Base-by-base conservation (phyloP, 352 stramenopile species). In the Thraustochytrium striatum region DNA sequence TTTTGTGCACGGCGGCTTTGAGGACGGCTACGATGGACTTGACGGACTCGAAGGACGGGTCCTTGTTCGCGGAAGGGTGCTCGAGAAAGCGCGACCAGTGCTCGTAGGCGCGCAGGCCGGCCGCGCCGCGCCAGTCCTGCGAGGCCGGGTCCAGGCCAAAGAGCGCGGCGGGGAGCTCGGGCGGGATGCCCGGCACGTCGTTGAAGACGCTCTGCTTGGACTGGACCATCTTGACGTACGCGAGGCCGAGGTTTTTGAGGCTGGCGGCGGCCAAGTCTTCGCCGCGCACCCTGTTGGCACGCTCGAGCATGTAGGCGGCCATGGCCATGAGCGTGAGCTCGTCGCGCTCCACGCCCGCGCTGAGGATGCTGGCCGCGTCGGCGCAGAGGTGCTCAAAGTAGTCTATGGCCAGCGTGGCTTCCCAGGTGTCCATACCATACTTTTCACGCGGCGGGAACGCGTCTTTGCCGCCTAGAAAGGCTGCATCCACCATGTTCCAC, bases 181-280 rank as follows among this genome's bases (percentile, higher is more conserved):
- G n/a, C n/a, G n/a, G n/a, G n/a, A n/a, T n/a, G n/a, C n/a, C n/a
- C n/a, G n/a, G n/a, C n/a, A n/a, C n/a, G n/a, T n/a, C n/a, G n/a
- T n/a, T n/a, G n/a, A n/a, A n/a, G n/a, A n/a, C n/a, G n/a, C n/a
- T n/a, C n/a, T n/a, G n/a, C n/a, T n/a, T n/a, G n/a, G n/a, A n/a
- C n/a, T n/a, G n/a, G n/a, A n/a, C n/a, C n/a, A n/a, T n/a, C n/a
- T n/a, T 53, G 7, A 96, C 90, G 69, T 97, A 97, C 30, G 89
- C 92, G 1, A 98, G 83, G 28, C 93, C 94, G n/a, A 96, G 81
- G 83, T 98, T 97, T 85, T 98, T 98, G 28, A 94, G 84, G 52
- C 89, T 89, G 1, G 85, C 85, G 3, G 84, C 86, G 2, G 85
- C 87, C 82, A 88, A 89, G 52, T 93, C 91, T 36, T 89, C 83